Evolutionary conservation across 2,329 filamentous ascomycete species (phyloP).

Genomic region (Coniochaeta sp.): DNA sequence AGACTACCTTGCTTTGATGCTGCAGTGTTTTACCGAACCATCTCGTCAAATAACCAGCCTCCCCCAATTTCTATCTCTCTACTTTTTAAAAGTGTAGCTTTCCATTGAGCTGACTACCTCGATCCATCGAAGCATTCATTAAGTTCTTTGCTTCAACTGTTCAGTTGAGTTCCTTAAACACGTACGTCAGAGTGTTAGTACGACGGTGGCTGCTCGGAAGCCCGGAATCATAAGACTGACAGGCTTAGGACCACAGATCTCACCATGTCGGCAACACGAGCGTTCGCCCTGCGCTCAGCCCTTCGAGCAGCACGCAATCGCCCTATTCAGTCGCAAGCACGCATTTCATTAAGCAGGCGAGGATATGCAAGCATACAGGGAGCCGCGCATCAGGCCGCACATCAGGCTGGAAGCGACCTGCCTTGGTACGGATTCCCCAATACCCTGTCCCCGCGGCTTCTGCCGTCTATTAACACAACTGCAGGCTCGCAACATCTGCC

Average conservation of each 20-base stretch:
- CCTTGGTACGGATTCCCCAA: slow-evolving; percentile 10
- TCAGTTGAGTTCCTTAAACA: neutral
- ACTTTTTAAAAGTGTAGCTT: neutral
- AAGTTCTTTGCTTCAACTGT: neutral
- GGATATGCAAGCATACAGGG: slow-evolving; percentile 11
- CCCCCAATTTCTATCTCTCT: neutral
- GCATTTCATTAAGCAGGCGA: slow-evolving; percentile 5
- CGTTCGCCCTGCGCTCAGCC: neutral
- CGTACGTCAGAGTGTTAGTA: neutral
- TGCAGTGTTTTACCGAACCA: neutral
- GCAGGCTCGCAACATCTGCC: slow-evolving; percentile 11
- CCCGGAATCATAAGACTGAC: neutral
- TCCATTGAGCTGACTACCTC: neutral
- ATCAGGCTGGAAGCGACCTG: slow-evolving; percentile 6
- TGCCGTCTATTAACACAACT: neutral
- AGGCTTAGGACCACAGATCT: neutral
- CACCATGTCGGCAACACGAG: slow-evolving; percentile 1
- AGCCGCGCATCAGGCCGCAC: neutral
- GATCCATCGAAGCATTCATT: neutral
- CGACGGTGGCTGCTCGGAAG: neutral
- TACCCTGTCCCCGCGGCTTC: neutral
- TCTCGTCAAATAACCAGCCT: neutral
- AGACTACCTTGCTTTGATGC: neutral
- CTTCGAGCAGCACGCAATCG: neutral
- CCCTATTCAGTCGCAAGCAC: neutral